phyloP scores from a whole-genome alignment of 73 alveolate species.

The Durusdinium trenchii region DNA sequence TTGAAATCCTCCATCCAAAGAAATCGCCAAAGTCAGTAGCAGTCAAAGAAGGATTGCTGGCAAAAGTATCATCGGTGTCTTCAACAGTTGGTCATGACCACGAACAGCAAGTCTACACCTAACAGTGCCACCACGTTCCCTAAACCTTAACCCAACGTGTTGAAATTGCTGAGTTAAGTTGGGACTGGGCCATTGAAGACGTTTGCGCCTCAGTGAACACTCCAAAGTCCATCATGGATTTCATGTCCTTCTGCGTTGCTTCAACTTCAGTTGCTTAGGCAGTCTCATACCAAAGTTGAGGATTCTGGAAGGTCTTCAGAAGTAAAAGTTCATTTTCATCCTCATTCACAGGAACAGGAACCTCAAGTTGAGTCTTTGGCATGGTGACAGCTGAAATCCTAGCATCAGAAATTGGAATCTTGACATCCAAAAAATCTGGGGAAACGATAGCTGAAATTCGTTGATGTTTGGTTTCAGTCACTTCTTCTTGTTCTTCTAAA shows the following conservation, averaged over 20 bases:
- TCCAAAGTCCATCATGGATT: slow-evolving; percentile 12
- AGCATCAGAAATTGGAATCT: too few relatives aligned
- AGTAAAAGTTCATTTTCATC: slow-evolving; percentile 12
- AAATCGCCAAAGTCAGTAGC: neutral
- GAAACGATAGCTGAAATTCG: too few relatives aligned
- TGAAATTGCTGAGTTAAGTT: too few relatives aligned
- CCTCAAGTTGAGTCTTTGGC: neutral
- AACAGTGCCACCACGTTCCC: too few relatives aligned
- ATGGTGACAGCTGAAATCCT: too few relatives aligned
- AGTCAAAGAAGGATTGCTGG: neutral
- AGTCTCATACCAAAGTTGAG: neutral
- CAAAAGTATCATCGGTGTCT: slow-evolving; percentile 27
- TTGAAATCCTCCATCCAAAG: neutral
- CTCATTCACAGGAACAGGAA: neutral
- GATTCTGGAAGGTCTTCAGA: neutral
- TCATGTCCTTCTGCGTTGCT: slow-evolving; percentile 21
- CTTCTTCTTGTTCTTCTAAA: too few relatives aligned
- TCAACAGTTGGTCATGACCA: slow-evolving; percentile 7
- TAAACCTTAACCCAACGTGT: too few relatives aligned
- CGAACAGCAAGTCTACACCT: neutral
- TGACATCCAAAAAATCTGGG: too few relatives aligned
- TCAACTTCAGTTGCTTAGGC: neutral
- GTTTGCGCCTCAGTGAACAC: neutral
- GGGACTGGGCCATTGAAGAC: neutral
- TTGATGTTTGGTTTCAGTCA: too few relatives aligned